A percentile compares a stretch with the other conserved stretches of the same genome.
Conservation (phyloP, 192 early-diverging fungal genomes). For the Coemansia sp. region DNA sequence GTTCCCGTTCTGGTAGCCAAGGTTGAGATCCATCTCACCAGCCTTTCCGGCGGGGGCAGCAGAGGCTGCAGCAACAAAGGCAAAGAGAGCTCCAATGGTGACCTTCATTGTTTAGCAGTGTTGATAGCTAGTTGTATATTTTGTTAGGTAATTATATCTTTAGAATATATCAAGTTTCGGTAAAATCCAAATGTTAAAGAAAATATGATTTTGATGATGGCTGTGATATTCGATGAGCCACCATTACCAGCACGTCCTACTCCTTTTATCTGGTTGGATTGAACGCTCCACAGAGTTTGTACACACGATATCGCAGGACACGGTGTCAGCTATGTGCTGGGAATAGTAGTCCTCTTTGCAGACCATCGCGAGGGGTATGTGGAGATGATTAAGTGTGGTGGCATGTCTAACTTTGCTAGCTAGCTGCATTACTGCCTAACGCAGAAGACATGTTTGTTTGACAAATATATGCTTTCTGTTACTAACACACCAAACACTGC, state of each 20-base stretch:
- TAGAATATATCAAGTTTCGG: background rate
- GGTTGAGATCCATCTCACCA: conserved; percentile 32
- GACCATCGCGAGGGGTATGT: background rate
- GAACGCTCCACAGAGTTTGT: background rate
- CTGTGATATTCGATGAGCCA: conserved; percentile 14
- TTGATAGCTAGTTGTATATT: background rate
- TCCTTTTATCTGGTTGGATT: background rate
- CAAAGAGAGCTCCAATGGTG: conserved; percentile 43
- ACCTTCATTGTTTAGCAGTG: conserved; percentile 44
- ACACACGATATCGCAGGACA: conserved; percentile 3
- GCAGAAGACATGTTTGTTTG: background rate
- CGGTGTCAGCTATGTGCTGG: background rate
- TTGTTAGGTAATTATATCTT: background rate
- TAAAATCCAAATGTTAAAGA: conserved; percentile 15
- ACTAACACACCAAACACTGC: background rate
- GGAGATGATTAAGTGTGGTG: background rate
- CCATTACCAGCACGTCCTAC: background rate
- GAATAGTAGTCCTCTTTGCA: background rate
- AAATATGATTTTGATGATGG: conserved; percentile 17
- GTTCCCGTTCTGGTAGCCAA: conserved; percentile 25
- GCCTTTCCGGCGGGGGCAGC: conserved; percentile 44
- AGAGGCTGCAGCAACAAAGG: conserved; percentile 32
- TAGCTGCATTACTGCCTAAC: conserved; percentile 5
- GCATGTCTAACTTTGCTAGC: background rate
- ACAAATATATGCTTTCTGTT: background rate